phyloP scores from a whole-genome alignment of 2,329 filamentous ascomycete species.

The Mycosphaerelloides madeirae region DNA sequence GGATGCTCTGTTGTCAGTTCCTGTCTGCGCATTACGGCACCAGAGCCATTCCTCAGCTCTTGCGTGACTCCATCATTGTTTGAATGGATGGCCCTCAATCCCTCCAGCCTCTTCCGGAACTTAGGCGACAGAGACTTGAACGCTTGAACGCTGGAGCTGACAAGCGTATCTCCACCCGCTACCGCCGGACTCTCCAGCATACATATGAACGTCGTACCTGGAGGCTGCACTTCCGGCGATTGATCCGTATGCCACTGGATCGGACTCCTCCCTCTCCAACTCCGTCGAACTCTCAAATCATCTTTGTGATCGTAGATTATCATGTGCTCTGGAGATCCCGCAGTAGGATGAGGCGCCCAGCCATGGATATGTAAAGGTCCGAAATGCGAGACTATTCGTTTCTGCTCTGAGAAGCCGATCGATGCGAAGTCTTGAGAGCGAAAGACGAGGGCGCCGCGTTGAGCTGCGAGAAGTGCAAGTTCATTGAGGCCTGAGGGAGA shows the following conservation, averaged over 20 bases:
- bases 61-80: constrained; percentile 8
- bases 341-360: constrained; percentile 12
- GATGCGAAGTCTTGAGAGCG: constrained; percentile 14
- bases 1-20: constrained; percentile 55
- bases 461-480: constrained; percentile 9
- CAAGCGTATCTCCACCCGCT: constrained; percentile 5
- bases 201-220: constrained; percentile 28
- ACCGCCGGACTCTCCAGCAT: constrained; percentile 13
- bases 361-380: constrained; percentile 16
- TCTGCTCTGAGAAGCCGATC: constrained; percentile 9
- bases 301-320: constrained; percentile 15
- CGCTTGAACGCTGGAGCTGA: constrained; percentile 5
- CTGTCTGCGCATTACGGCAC: constrained; percentile 29
- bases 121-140: constrained; percentile 26
- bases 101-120: constrained; percentile 28
- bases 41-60: constrained; percentile 26
- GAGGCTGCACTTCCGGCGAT: constrained; percentile 27
- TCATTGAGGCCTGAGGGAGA: constrained; percentile 9
- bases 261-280: constrained; percentile 9
- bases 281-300: constrained; percentile 13
- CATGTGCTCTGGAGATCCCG: constrained; percentile 9
- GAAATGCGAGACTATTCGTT: constrained; percentile 13
- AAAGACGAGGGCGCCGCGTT: constrained; percentile 12
- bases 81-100: constrained; percentile 12
- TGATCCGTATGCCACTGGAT: constrained; percentile 9